Base-by-base conservation (phyloP, 2,329 filamentous ascomycete genomes). In the Mycocentrospora acerina region DNA sequence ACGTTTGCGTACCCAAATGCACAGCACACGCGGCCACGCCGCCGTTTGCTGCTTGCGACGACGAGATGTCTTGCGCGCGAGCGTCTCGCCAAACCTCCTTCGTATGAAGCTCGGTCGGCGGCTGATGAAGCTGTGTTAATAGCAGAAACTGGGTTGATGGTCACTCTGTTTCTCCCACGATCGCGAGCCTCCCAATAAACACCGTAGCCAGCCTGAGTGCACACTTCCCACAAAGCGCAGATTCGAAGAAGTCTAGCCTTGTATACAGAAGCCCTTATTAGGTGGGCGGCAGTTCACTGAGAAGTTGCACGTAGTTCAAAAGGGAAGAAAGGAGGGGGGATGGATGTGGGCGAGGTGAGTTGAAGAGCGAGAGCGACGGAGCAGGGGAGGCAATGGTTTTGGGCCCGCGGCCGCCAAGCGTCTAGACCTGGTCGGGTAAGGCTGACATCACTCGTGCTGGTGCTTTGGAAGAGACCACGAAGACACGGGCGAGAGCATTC, bases 261-360 rank as follows among this genome's bases (percentile, higher is more conserved):
- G 59, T 51, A 60, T 61, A 51, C 60, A 64, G 58, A 64, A 48
- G 60, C 63, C 63, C 63, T 64, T 64, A 63, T 64, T 63, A 64
- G 42, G 51, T 56, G 62, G 63, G 63, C 63, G 45, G 50, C 48
- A 55, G 48, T 55, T 64, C 62, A 65, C 62, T 53, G 53, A 60
- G 50, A 56, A 64, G 60, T 57, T 56, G 53, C 60, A 65, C 62
- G 52, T 46, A 53, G 42, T 46, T 46, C 50, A 57, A 45, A n/a
- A 57, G 46, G 49, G 56, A 62, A 57, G 53, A 61, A 57, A 49
- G 51, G 51, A 49, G 50, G 42, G 42, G 48, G 31, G 39, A 38
- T 38, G 37, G 24, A 40, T 33, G 45, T 44, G 50, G 43, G 44
- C 25, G 50, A 50, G 45, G 51, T 45, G 57, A 46, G 56, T 55